These are phyloP conservation scores for Chrysanthemum makinoi DNA, from an alignment of 129 eudicot species.

Conservation along the genomic window DNA sequence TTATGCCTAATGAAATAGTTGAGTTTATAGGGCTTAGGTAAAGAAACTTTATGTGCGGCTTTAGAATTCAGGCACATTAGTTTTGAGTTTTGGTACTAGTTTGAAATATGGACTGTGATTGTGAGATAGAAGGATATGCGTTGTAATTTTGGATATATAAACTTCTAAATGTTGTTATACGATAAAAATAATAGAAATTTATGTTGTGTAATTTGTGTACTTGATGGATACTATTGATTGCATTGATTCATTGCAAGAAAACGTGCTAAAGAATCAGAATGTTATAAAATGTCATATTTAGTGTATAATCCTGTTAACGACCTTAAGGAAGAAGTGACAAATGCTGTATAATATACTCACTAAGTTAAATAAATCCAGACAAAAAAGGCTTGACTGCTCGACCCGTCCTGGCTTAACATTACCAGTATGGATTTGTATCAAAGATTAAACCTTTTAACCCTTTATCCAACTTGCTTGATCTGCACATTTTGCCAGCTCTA, in stretches of 20 bases:
- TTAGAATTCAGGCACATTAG: not conserved
- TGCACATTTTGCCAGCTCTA: not conserved
- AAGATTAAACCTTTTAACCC: not conserved
- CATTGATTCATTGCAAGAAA: not conserved
- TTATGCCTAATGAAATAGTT: not conserved
- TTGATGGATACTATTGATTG: not conserved
- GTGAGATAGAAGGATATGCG: not conserved
- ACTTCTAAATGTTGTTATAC: not conserved
- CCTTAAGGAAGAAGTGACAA: no score
- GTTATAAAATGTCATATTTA: not conserved
- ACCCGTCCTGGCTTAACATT: no score
- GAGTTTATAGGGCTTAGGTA: not conserved
- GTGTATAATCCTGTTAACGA: no score
- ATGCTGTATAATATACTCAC: no score
- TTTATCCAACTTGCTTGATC: not conserved
- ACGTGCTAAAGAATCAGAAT: not conserved
- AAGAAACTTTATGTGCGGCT: not conserved
- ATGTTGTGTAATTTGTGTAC: conserved; percentile 1
- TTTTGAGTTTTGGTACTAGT: not conserved
- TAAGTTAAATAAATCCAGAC: no score
- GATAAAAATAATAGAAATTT: not conserved
- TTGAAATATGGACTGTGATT: not conserved
- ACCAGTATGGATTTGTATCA: no score
- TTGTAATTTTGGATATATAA: not conserved
- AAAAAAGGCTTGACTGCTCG: no score